phyloP scores from a whole-genome alignment of 192 early-diverging fungal genomes.

The Backusella luteola region DNA sequence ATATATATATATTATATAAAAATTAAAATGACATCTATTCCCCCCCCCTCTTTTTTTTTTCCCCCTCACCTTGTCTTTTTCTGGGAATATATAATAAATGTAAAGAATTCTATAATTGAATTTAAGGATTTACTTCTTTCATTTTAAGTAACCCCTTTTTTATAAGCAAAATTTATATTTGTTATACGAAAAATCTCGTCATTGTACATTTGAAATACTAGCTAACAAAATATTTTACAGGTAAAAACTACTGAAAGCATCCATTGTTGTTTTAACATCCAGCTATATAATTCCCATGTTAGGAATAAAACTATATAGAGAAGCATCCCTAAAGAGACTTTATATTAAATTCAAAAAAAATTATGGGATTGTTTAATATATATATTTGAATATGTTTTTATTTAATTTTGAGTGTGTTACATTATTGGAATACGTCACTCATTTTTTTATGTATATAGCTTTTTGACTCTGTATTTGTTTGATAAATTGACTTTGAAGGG shows the following conservation, averaged over 20 bases:
- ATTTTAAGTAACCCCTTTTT: background rate
- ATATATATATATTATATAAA: too few species aligned
- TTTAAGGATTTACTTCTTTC: background rate
- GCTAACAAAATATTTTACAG: background rate
- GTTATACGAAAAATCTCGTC: too few species aligned
- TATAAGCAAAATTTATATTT: too few species aligned
- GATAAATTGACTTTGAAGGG: background rate
- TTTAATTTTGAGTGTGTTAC: background rate
- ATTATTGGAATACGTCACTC: background rate
- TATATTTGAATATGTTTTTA: background rate
- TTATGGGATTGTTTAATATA: background rate
- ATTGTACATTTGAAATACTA: too few species aligned
- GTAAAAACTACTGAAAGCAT: background rate
- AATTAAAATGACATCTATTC: background rate
- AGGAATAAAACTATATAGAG: too few species aligned
- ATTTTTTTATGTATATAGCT: background rate
- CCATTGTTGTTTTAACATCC: background rate
- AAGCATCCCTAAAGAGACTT: background rate
- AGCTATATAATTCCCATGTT: too few species aligned
- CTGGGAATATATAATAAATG: background rate
- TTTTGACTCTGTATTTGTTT: background rate
- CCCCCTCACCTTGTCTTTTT: background rate
- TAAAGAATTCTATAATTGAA: background rate
- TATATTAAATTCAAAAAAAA: background rate
- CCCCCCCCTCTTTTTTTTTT: background rate